These are phyloP conservation scores for Termitomyces heimii DNA, from an alignment of 768 basidiomycete species.

Conservation along the genomic window DNA sequence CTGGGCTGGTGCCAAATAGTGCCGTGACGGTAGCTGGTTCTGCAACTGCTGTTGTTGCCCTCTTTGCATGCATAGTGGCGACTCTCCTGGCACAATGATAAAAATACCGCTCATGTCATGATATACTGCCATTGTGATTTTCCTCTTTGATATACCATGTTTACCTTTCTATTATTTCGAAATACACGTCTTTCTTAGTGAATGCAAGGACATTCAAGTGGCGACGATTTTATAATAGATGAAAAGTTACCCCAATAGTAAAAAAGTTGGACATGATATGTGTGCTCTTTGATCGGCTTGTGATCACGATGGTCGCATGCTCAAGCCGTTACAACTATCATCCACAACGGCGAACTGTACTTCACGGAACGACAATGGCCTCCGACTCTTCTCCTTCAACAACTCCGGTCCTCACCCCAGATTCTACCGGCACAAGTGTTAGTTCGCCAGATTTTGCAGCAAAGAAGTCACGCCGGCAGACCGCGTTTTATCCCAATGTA, in stretches of 20 bases:
- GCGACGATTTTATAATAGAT: neutral
- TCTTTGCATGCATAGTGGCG: neutral
- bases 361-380: constrained; percentile 19
- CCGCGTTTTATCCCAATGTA: constrained; percentile 74
- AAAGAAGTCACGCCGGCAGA: constrained; percentile 56
- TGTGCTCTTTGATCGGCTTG: constrained; percentile 3
- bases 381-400: constrained; percentile 41
- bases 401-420: constrained; percentile 55
- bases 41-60: neutral
- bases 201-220: neutral
- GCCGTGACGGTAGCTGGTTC: neutral
- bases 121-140: too few relatives aligned
- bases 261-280: neutral
- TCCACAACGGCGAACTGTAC: constrained; percentile 3
- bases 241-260: neutral
- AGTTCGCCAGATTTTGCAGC: constrained; percentile 19
- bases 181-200: neutral
- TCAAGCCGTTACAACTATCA: constrained; percentile 3
- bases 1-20: neutral
- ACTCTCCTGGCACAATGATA: neutral
- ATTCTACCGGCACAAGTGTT: constrained; percentile 40
- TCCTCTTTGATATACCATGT: neutral
- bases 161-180: neutral
- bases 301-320: neutral
- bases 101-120: neutral